Conservation (phyloP, 345 rosid species). For the Hibiscus tridactylites region DNA sequence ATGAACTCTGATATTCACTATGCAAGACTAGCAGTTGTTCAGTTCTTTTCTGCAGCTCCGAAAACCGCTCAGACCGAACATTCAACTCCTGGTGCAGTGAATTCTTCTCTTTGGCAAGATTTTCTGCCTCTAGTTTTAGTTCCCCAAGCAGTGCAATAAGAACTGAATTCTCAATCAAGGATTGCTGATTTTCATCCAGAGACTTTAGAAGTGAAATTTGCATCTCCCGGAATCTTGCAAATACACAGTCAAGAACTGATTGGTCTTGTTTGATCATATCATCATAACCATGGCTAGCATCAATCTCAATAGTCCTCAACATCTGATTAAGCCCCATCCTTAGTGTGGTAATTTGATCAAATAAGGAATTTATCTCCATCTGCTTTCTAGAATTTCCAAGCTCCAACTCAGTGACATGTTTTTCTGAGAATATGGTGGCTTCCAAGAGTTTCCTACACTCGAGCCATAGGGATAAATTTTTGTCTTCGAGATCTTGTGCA, state of each 20-base stretch:
- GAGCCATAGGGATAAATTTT: conserved; percentile 38
- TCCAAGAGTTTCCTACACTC: conserved; percentile 48
- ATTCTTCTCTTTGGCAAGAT: conserved; percentile 40
- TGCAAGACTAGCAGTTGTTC: conserved; percentile 37
- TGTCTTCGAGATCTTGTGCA: conserved; percentile 54
- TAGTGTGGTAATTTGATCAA: conserved; percentile 40
- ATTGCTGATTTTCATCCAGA: conserved; percentile 50
- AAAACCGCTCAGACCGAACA: conserved; percentile 33
- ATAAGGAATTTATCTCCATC: conserved; percentile 41
- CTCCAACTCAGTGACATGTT: conserved; percentile 45
- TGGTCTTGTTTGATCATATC: conserved; percentile 36
- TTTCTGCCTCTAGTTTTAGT: conserved; percentile 49
- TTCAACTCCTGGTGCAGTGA: conserved; percentile 39
- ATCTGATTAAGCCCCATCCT: conserved; percentile 46
- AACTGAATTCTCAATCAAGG: conserved; percentile 47
- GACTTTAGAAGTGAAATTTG: conserved; percentile 37
- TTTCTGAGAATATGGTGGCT: conserved; percentile 49
- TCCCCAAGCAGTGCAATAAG: conserved; percentile 54
- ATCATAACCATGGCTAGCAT: conserved; percentile 22
- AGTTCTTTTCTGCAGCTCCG: conserved; percentile 34
- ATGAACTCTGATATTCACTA: conserved; percentile 32
- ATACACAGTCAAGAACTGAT: conserved; percentile 27
- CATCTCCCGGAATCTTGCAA: conserved; percentile 42
- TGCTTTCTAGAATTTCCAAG: conserved; percentile 42
- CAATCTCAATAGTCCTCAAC: conserved; percentile 37